Evolutionary conservation across 1,139 yeast species (phyloP).

Genomic region (Candida tetrigidarum): DNA sequence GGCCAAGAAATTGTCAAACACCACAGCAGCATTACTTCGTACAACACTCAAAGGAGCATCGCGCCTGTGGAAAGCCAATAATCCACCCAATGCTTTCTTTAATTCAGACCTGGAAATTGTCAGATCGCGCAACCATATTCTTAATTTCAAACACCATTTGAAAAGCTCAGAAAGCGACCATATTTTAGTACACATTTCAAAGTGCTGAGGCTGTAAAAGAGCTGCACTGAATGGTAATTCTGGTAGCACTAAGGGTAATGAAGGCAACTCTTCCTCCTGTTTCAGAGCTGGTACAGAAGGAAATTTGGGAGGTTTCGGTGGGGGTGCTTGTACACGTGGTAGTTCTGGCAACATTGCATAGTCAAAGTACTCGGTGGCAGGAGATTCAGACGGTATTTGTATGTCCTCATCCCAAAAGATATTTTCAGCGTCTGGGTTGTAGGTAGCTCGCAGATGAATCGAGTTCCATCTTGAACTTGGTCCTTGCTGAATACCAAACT

Average conservation of each 20-base stretch:
- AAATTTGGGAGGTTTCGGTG: conserved; percentile 3
- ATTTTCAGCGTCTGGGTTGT: conserved; percentile 19
- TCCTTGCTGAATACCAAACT: conserved; percentile 15
- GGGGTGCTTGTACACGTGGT: conserved; percentile 22
- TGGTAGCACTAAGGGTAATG: conserved; percentile 59
- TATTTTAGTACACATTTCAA: conserved; percentile 38
- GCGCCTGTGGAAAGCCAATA: conserved; percentile 55
- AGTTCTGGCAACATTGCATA: conserved; percentile 47
- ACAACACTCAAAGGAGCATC: conserved; percentile 59
- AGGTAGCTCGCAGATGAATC: conserved; percentile 18
- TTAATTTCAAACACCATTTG: conserved; percentile 53
- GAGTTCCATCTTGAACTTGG: conserved; percentile 22
- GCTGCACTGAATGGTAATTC: conserved; percentile 60
- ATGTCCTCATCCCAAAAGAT: conserved; percentile 22
- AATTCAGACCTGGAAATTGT: conserved; percentile 54
- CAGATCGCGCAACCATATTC: conserved; percentile 55
- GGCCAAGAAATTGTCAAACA: conserved; percentile 48
- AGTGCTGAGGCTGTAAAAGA: conserved; percentile 51
- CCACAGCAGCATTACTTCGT: conserved; percentile 57
- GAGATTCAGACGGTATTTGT: conserved; percentile 18
- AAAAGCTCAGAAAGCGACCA: conserved; percentile 50
- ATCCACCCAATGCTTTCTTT: conserved; percentile 51
- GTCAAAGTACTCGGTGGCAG: conserved; percentile 39
- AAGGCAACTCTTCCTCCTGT: conserved; percentile 40
- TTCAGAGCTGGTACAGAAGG: conserved; percentile 8